Conservation (phyloP, 2,329 filamentous ascomycete species). For the Mycosphaerelloides madeirae region DNA sequence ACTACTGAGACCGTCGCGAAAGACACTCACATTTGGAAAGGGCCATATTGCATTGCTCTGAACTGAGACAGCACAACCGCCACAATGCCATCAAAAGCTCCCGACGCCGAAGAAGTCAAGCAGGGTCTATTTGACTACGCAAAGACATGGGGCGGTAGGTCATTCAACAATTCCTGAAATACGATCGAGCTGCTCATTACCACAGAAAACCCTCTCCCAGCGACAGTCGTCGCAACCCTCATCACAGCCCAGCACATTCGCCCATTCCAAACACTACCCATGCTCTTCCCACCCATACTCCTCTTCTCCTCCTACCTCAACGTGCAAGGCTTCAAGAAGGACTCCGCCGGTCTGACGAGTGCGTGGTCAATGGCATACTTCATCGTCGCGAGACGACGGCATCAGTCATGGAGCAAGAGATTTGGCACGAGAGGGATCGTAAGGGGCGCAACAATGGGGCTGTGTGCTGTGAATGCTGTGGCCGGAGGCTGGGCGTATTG, state of each 20-base stretch:
- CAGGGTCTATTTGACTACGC: slow-evolving; percentile 42
- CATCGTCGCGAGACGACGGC: slow-evolving; percentile 57
- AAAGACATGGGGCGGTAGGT: slow-evolving; percentile 51
- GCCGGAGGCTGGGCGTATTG: slow-evolving; percentile 49
- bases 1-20: too few species aligned
- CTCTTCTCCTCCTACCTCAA: slow-evolving; percentile 65
- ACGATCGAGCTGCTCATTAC: too few species aligned
- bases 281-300: slow-evolving; percentile 62
- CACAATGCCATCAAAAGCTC: slow-evolving; percentile 38
- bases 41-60: neutral
- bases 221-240: slow-evolving; percentile 60
- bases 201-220: slow-evolving; percentile 59
- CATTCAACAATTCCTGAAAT: slow-evolving; percentile 11
- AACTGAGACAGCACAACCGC: slow-evolving; percentile 3
- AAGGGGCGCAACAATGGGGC: slow-evolving; percentile 48
- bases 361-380: slow-evolving; percentile 63
- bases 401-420: slow-evolving; percentile 44
- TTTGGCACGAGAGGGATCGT: slow-evolving; percentile 49
- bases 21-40: neutral
- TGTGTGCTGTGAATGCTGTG: slow-evolving; percentile 49
- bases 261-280: slow-evolving; percentile 61
- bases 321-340: slow-evolving; percentile 57
- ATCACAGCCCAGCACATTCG: slow-evolving; percentile 62
- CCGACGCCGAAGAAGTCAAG: slow-evolving; percentile 35
- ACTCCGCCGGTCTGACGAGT: slow-evolving; percentile 59